phyloP scores from a whole-genome alignment of 495 filamentous ascomycete species.

The Astrothelium macrocarpum region DNA sequence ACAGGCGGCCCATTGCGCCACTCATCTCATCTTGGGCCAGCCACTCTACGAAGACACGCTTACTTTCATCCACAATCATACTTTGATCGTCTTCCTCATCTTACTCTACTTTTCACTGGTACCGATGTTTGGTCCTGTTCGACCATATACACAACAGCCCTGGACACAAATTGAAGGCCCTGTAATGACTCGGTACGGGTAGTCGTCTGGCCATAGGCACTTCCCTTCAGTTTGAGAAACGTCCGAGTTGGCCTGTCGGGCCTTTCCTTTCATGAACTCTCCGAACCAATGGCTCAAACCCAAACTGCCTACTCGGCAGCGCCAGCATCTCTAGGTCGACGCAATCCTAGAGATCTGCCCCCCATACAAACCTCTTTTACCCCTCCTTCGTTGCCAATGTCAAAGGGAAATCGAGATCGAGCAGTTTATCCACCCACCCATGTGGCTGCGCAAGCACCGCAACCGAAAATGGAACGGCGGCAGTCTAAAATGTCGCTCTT shows the following conservation, averaged over 20 bases:
- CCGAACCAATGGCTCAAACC: conserved; percentile 17
- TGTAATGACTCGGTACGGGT: neutral
- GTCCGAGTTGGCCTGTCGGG: neutral
- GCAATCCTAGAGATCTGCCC: conserved; percentile 4
- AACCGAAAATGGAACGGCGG: conserved; percentile 19
- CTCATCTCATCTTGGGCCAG: neutral
- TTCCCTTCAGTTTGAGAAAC: neutral
- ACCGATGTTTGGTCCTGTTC: neutral
- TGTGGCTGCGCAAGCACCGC: conserved; percentile 4
- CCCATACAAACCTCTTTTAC: conserved; percentile 7
- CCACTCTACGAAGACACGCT: neutral
- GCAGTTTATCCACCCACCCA: conserved; percentile 13
- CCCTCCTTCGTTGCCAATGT: conserved; percentile 2
- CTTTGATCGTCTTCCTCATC: neutral
- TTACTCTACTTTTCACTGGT: neutral
- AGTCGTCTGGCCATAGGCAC: neutral
- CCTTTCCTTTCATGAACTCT: neutral
- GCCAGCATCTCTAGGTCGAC: neutral
- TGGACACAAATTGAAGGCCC: neutral
- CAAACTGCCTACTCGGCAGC: conserved; percentile 6
- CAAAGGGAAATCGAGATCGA: conserved; percentile 19
- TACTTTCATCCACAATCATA: neutral
- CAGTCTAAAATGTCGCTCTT: conserved; percentile 35
- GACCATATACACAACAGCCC: neutral
- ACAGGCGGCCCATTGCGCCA: conserved; percentile 1